Conservation (phyloP, 208 protist species). For the Leishmania martiniquensis region DNA sequence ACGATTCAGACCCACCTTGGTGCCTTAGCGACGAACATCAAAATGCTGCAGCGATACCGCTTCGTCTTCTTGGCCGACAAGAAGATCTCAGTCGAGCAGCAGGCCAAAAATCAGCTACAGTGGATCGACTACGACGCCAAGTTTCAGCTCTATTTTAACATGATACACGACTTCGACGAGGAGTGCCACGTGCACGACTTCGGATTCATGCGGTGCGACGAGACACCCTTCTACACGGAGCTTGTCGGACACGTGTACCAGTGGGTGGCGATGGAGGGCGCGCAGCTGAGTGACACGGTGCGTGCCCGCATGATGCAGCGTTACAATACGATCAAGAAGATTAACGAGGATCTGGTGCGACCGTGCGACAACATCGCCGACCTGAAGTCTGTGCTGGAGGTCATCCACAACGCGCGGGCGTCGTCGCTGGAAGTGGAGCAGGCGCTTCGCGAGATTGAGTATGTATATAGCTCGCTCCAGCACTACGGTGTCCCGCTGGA, state of each 20-base stretch:
- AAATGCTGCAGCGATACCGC: constrained; percentile 93
- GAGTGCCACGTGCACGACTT: constrained; percentile 91
- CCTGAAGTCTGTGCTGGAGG: constrained; percentile 95
- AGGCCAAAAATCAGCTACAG: constrained; percentile 93
- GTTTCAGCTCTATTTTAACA: constrained; percentile 94
- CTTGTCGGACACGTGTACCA: constrained; percentile 92
- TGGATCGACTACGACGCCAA: constrained; percentile 96
- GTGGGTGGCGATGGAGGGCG: constrained; percentile 95
- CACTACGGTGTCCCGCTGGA: constrained; percentile 92
- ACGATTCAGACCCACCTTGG: constrained; percentile 92
- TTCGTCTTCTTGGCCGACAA: constrained; percentile 95
- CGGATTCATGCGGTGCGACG: constrained; percentile 96
- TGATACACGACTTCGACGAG: constrained; percentile 92
- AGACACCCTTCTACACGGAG: constrained; percentile 88
- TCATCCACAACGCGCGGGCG: constrained; percentile 92
- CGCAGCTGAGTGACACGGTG: constrained; percentile 92
- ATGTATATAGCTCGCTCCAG: constrained; percentile 94
- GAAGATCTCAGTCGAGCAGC: constrained; percentile 94
- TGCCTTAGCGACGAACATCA: constrained; percentile 91
- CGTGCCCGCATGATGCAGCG: constrained; percentile 80
- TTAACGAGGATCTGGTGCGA: constrained; percentile 89
- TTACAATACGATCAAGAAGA: constrained; percentile 68
- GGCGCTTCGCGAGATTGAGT: constrained; percentile 93
- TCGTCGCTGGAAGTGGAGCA: constrained; percentile 94
- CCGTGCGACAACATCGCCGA: constrained; percentile 95